phyloP scores from a whole-genome alignment of 768 basidiomycete genomes.

The Obba rivulosa region DNA sequence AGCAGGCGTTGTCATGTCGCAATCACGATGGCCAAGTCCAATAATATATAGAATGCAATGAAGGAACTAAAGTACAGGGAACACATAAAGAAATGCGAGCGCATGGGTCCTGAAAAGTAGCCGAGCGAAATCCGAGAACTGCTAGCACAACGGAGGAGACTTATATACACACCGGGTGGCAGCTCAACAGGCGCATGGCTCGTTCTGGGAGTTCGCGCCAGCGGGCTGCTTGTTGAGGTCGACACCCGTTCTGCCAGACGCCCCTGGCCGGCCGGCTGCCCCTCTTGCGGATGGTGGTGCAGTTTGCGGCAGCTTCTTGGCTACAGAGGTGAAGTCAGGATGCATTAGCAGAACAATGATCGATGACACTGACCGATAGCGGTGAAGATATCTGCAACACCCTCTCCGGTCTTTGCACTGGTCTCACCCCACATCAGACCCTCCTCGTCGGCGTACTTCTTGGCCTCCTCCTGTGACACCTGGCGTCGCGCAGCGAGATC shows the following conservation, averaged over 20 bases:
- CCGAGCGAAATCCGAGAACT: constrained; percentile 15
- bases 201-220: constrained; percentile 47
- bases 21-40: constrained; percentile 10
- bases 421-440: constrained; percentile 92
- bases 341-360: not conserved
- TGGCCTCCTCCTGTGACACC: constrained; percentile 81
- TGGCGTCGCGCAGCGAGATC: constrained; percentile 84
- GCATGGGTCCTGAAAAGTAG: constrained; percentile 6
- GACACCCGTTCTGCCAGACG: constrained; percentile 55
- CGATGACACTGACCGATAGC: constrained; percentile 61
- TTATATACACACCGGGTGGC: constrained; percentile 3
- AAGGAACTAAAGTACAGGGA: constrained; percentile 31
- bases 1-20: not conserved
- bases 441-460: constrained; percentile 90
- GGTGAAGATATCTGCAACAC: constrained; percentile 81
- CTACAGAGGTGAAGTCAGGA: constrained; percentile 31
- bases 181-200: constrained; percentile 72
- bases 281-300: constrained; percentile 63
- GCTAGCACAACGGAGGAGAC: constrained; percentile 1
- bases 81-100: constrained; percentile 27
- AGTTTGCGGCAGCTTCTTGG: constrained; percentile 84
- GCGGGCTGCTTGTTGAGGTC: constrained; percentile 71
- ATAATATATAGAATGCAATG: constrained; percentile 11
- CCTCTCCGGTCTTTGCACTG: constrained; percentile 85
- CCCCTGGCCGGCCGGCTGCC: constrained; percentile 44